Evolutionary conservation across 2,329 filamentous ascomycete genomes (phyloP).

Genomic region (Sphaerulina populicola): DNA sequence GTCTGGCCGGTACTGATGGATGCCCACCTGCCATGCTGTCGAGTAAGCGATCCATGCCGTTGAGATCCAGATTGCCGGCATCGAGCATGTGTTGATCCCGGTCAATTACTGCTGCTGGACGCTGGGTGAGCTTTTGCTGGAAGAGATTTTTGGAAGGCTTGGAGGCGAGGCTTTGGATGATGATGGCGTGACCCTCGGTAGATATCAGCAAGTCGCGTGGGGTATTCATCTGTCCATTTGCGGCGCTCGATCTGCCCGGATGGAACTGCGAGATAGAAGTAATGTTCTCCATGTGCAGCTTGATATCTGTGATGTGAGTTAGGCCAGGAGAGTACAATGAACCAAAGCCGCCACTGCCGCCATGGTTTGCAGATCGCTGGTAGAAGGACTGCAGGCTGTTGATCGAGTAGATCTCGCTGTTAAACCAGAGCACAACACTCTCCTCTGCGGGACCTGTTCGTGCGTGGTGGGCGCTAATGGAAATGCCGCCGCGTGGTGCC

Average conservation of each 20-base stretch:
- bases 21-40: slow-evolving; percentile 28
- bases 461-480: slow-evolving; percentile 30
- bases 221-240: slow-evolving; percentile 38
- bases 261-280: slow-evolving; percentile 39
- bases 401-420: slow-evolving; percentile 39
- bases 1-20: slow-evolving; percentile 25
- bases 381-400: slow-evolving; percentile 41
- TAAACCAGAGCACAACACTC: slow-evolving; percentile 42
- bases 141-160: slow-evolving; percentile 30
- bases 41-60: slow-evolving; percentile 42
- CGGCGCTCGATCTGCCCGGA: slow-evolving; percentile 25
- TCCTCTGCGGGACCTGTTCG: slow-evolving; percentile 36
- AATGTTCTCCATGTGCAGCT: slow-evolving; percentile 38
- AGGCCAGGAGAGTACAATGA: slow-evolving; percentile 38
- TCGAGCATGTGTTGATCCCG: slow-evolving; percentile 40
- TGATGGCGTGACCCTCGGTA: slow-evolving; percentile 39
- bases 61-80: slow-evolving; percentile 41
- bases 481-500: slow-evolving; percentile 37
- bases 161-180: slow-evolving; percentile 32
- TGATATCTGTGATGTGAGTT: slow-evolving; percentile 36
- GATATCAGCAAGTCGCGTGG: slow-evolving; percentile 39
- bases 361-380: slow-evolving; percentile 34
- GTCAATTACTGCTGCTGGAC: slow-evolving; percentile 8
- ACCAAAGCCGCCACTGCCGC: slow-evolving; percentile 26
- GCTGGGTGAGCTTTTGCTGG: slow-evolving; percentile 25